phyloP scores from a whole-genome alignment of 805 yeast species.

The Myxozyma melibiosi region DNA sequence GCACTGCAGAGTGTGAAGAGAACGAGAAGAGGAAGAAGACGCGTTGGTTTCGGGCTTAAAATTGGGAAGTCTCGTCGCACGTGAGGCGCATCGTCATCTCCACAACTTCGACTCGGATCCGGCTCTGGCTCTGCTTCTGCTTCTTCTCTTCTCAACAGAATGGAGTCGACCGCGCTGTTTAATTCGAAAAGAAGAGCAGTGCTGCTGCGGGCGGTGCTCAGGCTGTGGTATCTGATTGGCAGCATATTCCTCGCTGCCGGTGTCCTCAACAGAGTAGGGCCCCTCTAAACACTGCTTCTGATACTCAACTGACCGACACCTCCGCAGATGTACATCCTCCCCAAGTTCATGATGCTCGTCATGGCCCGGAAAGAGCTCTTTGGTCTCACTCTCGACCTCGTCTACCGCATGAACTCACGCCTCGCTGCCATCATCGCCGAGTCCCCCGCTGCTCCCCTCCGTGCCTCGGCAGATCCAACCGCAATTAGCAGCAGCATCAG shows the following conservation, averaged over 20 bases:
- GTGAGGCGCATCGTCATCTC: too few relatives aligned
- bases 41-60: too few relatives aligned
- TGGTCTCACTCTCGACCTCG: constrained; percentile 4
- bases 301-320: background rate
- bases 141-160: too few relatives aligned
- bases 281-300: background rate
- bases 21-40: background rate
- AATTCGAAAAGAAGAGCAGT: constrained; percentile 3
- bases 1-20: too few relatives aligned
- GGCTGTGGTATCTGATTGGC: constrained; percentile 23
- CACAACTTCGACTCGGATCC: too few relatives aligned
- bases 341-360: constrained; percentile 14
- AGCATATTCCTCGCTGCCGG: constrained; percentile 15
- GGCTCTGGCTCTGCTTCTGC: too few relatives aligned
- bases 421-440: background rate
- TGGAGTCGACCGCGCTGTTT: constrained; percentile 2
- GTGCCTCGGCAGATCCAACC: background rate
- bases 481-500: too few relatives aligned
- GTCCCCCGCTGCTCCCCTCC: constrained; percentile 2
- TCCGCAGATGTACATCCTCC: constrained; percentile 20
- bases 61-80: too few relatives aligned
- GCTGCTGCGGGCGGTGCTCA: constrained; percentile 6
- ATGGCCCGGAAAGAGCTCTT: constrained; percentile 19
- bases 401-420: constrained; percentile 9
- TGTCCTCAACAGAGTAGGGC: constrained; percentile 16